Base-by-base conservation (phyloP, 1,284 basidiomycete species). In the Stygiomarasmius scandens region DNA sequence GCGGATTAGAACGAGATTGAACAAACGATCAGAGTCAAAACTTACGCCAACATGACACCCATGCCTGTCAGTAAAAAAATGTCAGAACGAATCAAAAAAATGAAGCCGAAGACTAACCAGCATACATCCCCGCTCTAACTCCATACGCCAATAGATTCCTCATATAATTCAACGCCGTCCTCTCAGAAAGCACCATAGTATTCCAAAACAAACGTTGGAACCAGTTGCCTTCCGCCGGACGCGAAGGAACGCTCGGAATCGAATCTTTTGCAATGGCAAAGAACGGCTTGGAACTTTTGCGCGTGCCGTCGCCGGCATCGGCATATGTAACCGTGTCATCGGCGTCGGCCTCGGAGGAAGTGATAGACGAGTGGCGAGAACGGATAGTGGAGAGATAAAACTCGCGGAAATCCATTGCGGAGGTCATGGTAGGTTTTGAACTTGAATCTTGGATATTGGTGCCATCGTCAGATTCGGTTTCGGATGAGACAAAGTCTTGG, bases 91-190 rank as follows among this genome's bases (percentile, higher is more conserved):
- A n/a, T n/a, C n/a, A n/a, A 41, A 41, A 19, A 41, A 16, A 16
- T n/a, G 11, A n/a, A 4, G 16, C 4, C 4, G 16, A n/a, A 41
- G 6, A 64, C 77, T 70, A 67, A 70, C 77, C 69, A 41, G 67
- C 74, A 60, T 86, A 88, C 84, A 88, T 87, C 24, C 74, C 83
- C 0, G 78, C 63, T 32, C 85, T 73, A 2, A 87, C 77, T n/a
- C 85, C 84, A 66, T 85, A 88, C 1, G 84, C 85, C 32, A 88
- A 71, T 1, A 86, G 63, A 65, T 87, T 86, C 24, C 80, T 65
- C 58, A 61, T 61, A 64, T 74, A 78, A 53, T 76, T 77, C 36
- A 70, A 60, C 14, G 67, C 64, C 19, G 69, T 71, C 24, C 76
- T 62, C 54, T 77, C 73, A 0, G 71, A 67, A 3, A 77, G 65